Base-by-base conservation (phyloP, 371 early-diverging fungal species). In the Actinomortierella wolfii region DNA sequence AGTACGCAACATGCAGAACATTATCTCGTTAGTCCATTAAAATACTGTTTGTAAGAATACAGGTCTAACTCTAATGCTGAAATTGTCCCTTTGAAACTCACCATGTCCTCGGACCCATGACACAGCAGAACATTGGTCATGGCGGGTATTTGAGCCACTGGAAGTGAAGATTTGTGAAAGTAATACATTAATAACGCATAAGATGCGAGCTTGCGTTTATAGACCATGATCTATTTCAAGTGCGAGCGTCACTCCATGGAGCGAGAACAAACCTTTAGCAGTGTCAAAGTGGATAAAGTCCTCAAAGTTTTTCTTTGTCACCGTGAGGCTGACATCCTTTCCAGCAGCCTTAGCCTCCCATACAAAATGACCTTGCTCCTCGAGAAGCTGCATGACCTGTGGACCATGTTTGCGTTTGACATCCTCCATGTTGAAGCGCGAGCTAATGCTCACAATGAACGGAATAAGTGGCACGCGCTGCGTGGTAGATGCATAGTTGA, bases 61-160 rank as follows among this genome's bases (percentile, higher is more conserved):
- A 29, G 5, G 9, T n/a, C 21, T 14, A 25, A 17, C 41, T 2
- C 18, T 7, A 53, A 53, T 8, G 8, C 21, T 20, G 41, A 8
- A 9, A 53, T 39, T 6, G 14, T 53, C 3, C 11, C 3, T 13
- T 25, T 42, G 26, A 44, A 24, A 48, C 61, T 54, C 79, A 83
- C 85, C 50, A 51, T 63, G 59, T 88, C 88, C 21, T 70, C 73
- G 15, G 81, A 70, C 2, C 88, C 88, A 68, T 88, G 86, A 48
- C 78, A 78, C 24, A 86, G 79, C 48, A 88, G 76, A 17, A 88
- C 79, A 50, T 80, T 79, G 8, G 84, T 86, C 43, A 82, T 76
- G 20, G 79, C 61, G 3, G 88, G 84, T 67, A 88, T 82, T 46
- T 79, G 79, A 17, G 73, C 53, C 1, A 84, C 86, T 83, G 48